Evolutionary conservation across 805 yeast genomes (phyloP).

Genomic region (Tetrapisispora iriomotensis): DNA sequence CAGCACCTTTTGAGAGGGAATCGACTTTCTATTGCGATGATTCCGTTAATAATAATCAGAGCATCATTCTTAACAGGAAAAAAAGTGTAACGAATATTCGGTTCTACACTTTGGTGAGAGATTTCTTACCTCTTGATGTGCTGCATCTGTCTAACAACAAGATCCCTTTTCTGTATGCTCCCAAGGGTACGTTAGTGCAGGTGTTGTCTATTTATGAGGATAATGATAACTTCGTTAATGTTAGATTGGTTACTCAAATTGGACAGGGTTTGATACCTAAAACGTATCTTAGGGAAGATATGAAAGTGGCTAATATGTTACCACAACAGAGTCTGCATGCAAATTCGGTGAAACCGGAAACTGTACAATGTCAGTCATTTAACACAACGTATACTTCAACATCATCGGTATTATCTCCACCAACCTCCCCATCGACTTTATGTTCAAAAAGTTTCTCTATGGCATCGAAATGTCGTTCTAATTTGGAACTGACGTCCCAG

Average conservation of each 20-base stretch:
- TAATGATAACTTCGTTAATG: slow-evolving; percentile 6
- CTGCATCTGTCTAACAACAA: not conserved
- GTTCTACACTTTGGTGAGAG: slow-evolving; percentile 4
- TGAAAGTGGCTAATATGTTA: slow-evolving; percentile 3
- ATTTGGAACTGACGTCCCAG: not conserved
- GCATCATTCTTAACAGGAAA: not conserved
- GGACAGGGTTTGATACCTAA: slow-evolving; percentile 12
- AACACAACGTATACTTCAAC: not conserved
- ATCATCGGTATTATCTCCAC: slow-evolving; percentile 9
- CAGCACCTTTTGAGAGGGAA: not conserved
- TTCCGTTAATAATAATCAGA: slow-evolving; percentile 1
- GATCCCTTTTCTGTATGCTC: not conserved
- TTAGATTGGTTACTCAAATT: slow-evolving; percentile 9
- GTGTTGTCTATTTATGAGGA: slow-evolving; percentile 7
- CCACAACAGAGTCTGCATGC: not conserved
- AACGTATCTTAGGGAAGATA: slow-evolving; percentile 8
- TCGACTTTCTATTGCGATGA: not conserved
- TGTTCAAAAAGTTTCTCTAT: slow-evolving; percentile 9
- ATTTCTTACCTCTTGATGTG: slow-evolving; percentile 1
- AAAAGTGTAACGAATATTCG: not conserved
- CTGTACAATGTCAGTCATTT: not conserved
- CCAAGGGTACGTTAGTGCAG: slow-evolving; percentile 10
- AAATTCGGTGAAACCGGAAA: not conserved
- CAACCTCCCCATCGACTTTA: slow-evolving; percentile 16
- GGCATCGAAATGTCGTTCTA: slow-evolving; percentile 9